Conservation (phyloP, 768 basidiomycete genomes). For the Termitomyces sp. region DNA sequence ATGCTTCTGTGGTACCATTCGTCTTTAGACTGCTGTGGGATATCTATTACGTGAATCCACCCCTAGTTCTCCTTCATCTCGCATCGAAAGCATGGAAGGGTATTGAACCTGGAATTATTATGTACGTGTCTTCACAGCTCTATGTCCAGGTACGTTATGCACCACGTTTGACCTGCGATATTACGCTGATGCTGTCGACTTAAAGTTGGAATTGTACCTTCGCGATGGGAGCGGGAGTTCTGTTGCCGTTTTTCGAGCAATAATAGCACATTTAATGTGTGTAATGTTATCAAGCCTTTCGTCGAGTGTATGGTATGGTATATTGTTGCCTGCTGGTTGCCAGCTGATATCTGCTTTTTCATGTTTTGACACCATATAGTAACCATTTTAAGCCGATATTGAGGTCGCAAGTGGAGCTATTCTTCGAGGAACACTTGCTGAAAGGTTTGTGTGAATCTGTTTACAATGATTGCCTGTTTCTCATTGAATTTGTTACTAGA, state of each 20-base stretch:
- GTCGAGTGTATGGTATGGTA: constrained; percentile 1
- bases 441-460: neutral
- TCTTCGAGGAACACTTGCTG: constrained; percentile 10
- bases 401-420: constrained; percentile 1
- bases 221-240: constrained; percentile 3
- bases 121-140: constrained; percentile 11
- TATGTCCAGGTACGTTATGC: constrained; percentile 3
- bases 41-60: constrained; percentile 8
- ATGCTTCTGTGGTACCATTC: constrained; percentile 2
- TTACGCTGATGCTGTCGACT: neutral
- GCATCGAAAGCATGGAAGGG: constrained; percentile 7
- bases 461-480: neutral
- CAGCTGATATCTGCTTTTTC: neutral
- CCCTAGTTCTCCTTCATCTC: constrained; percentile 7
- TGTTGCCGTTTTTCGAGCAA: constrained; percentile 1
- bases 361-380: neutral
- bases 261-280: constrained; percentile 4
- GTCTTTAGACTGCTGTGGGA: constrained; percentile 5
- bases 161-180: neutral
- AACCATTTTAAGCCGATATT: constrained; percentile 4
- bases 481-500: neutral
- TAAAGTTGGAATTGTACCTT: constrained; percentile 10
- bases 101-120: constrained; percentile 10
- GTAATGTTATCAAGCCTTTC: constrained; percentile 4
- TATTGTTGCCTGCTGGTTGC: too few species aligned